Base-by-base conservation (phyloP, 176 grass and related monocot species). In the Oryza longistaminata region DNA sequence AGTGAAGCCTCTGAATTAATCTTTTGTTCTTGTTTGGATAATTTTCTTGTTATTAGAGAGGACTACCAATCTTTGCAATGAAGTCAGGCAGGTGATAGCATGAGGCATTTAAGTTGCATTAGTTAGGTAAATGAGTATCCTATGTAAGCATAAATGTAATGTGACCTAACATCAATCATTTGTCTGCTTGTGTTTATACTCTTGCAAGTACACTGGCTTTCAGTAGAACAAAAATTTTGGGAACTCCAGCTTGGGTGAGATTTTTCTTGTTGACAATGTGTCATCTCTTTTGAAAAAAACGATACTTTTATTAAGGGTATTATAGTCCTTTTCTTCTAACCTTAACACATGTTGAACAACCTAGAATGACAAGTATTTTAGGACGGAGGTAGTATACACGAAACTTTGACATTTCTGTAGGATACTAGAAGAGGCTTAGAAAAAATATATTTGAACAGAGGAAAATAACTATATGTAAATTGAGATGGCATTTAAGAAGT, bases 121-220 rank as follows among this genome's bases (percentile, higher is more conserved):
- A 45, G 66, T 72, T 86, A 70, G 62, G 27, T 78, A 50, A 72
- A 86, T 82, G 83, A 27, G 73, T 78, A 90, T 90, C 88, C 88
- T 60, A 86, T 73, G 45, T 49, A 83, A 68, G 50, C 73, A 62
- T 68, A 90, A 68, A 66, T 87, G 49, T 61, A 77, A 83, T 52
- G 48, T 70, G 64, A 69, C 74, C 66, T 71, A 70, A 60, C 64
- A 52, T 70, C 52, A 75, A 80, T 74, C 12, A 26, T 53, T 62
- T 83, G 12, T 70, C 45, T 74, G 25, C 50, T 68, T 60, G 60
- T 50, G 35, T 87, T 80, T 83, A 50, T 50, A 76, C 64, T 55
- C 77, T 72, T 75, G 77, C 61, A 74, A 69, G 35, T 71, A 42
- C 70, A 70, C 21, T 62, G 6, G 39, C 64, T 61, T 85, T 11